Conservation (phyloP, 805 yeast genomes). For the Clavispora phyllophila region DNA sequence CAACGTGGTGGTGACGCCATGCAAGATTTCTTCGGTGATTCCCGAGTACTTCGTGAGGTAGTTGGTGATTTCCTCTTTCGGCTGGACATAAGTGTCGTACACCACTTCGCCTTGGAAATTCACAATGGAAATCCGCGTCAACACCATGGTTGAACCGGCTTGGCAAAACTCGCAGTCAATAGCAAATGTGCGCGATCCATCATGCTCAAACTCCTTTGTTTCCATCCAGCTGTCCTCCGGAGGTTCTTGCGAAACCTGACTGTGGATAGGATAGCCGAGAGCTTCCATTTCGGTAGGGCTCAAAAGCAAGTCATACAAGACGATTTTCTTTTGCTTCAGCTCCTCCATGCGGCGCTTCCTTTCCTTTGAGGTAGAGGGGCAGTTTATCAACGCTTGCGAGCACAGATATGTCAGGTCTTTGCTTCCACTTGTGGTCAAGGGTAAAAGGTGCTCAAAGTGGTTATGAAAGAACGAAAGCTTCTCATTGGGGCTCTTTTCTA, state of each 20-base stretch:
- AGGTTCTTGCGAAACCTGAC: constrained; percentile 3
- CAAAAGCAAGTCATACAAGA: constrained; percentile 51
- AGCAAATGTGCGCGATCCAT: constrained; percentile 64
- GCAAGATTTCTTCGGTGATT: constrained; percentile 65
- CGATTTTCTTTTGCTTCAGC: constrained; percentile 32
- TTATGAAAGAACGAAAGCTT: constrained; percentile 29
- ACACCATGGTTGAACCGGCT: constrained; percentile 54
- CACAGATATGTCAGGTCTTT: constrained; percentile 51
- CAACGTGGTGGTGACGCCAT: constrained; percentile 57
- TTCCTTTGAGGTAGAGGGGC: constrained; percentile 56
- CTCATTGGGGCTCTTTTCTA: constrained; percentile 3
- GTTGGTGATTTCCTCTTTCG: constrained; percentile 67
- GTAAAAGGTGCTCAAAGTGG: constrained; percentile 41
- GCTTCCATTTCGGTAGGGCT: constrained; percentile 42
- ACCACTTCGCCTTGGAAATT: constrained; percentile 57
- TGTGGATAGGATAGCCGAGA: constrained; percentile 59
- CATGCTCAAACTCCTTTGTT: constrained; percentile 49
- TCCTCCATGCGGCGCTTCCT: constrained; percentile 34
- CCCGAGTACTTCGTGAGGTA: constrained; percentile 86
- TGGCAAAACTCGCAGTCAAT: constrained; percentile 94
- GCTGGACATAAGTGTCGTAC: constrained; percentile 74
- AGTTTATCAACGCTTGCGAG: constrained; percentile 48
- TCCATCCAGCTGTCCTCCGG: constrained; percentile 44
- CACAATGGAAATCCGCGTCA: constrained; percentile 74
- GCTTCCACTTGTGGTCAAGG: constrained; percentile 63